phyloP scores from a whole-genome alignment of 306 rosid species.

The Ormosia emarginata region DNA sequence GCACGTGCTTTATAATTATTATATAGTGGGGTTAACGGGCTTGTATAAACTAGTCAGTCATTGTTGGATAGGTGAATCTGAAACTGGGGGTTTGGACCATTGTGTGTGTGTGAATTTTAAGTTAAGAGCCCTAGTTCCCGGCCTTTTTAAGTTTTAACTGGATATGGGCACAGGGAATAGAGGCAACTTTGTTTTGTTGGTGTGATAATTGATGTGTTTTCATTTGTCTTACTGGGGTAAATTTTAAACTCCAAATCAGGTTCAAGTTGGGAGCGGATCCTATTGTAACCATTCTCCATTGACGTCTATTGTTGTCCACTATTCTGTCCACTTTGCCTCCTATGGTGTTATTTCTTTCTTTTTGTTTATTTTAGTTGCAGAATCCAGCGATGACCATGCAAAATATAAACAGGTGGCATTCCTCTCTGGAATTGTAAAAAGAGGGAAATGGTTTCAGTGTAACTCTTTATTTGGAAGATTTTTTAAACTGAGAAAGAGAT shows the following conservation, averaged over 20 bases:
- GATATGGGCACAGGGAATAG: constrained; percentile 55
- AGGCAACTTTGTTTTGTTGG: constrained; percentile 26
- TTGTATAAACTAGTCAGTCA: constrained; percentile 33
- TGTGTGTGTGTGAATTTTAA: constrained; percentile 36
- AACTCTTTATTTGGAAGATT: too few relatives aligned
- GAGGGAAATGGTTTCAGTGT: too few relatives aligned
- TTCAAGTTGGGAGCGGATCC: constrained; percentile 72
- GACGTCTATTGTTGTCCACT: constrained; percentile 1
- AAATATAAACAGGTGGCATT: background rate
- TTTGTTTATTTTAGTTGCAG: background rate
- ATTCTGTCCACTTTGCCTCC: background rate
- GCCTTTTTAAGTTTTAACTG: constrained; percentile 68
- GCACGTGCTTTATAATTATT: constrained; percentile 41
- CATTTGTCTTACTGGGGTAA: constrained; percentile 42
- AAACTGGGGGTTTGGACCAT: constrained; percentile 51
- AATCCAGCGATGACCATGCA: background rate
- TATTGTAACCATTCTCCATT: constrained; percentile 37
- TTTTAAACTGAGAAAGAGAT: too few relatives aligned
- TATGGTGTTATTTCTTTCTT: background rate
- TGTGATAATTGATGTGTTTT: constrained; percentile 42
- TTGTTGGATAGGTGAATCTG: constrained; percentile 43
- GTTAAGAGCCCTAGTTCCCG: constrained; percentile 42
- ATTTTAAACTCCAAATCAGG: constrained; percentile 41
- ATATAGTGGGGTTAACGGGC: constrained; percentile 20
- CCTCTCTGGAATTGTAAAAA: background rate